Conservation (phyloP, 2,329 filamentous ascomycete species). For the Colletotrichum falcatum region DNA sequence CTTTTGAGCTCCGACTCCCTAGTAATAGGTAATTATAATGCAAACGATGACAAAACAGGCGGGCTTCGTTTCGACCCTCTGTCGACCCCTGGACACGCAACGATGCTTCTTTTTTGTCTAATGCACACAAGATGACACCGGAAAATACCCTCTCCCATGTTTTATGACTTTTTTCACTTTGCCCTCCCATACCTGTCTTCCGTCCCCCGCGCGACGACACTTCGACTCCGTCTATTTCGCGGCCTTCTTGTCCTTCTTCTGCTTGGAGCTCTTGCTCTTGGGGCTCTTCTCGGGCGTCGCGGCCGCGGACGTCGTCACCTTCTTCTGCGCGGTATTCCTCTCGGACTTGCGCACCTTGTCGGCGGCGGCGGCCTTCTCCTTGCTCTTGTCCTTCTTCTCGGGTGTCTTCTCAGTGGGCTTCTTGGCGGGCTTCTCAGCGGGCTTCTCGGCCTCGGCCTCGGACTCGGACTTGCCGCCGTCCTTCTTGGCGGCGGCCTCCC, state of each 20-base stretch:
- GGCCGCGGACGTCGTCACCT: conserved; percentile 1
- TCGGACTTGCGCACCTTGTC: conserved; percentile 43
- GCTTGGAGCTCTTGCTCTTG: conserved; percentile 38
- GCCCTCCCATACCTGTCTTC: not conserved
- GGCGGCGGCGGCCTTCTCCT: conserved; percentile 32
- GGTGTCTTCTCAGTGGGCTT: conserved; percentile 32
- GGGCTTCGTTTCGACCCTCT: conserved; percentile 4
- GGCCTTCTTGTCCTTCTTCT: conserved; percentile 40
- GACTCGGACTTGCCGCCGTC: conserved; percentile 20
- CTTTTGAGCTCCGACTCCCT: conserved; percentile 38
- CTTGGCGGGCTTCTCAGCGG: no score
- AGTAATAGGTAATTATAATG: conserved; percentile 41
- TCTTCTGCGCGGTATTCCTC: conserved; percentile 35
- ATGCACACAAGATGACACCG: conserved; percentile 27
- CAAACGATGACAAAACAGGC: conserved; percentile 11
- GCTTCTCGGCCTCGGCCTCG: conserved; percentile 30
- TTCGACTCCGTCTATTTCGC: conserved; percentile 20
- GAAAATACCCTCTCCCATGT: not conserved
- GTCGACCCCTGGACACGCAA: conserved; percentile 14
- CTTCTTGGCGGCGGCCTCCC: conserved; percentile 32
- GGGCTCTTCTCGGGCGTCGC: conserved; percentile 37
- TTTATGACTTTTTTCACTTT: not conserved
- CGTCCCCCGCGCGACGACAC: no score
- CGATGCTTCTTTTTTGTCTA: conserved; percentile 29
- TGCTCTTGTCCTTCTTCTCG: conserved; percentile 38